Evolutionary conservation across 176 grass and related monocot species (phyloP), one percentile per base, ranked within the genome.

Genomic region (Cenchrus americanus): DNA sequence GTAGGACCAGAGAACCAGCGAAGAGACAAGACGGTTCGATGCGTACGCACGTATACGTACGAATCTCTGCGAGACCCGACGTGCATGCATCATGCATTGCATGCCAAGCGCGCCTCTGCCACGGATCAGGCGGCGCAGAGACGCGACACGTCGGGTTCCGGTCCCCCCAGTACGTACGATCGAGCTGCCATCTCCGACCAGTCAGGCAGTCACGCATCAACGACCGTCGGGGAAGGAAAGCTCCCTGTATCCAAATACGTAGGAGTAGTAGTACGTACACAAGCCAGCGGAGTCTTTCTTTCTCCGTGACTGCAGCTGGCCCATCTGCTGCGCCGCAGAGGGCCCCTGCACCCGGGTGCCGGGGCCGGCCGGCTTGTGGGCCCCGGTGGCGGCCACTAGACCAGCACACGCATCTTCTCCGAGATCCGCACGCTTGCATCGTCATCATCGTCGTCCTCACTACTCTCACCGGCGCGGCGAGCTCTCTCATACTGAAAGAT

Each of bases 321-420:
- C 34, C 34, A 30, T 1, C 34, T 37, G 34, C 4, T 4, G 34
- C 34, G 34, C 34, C 4, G 34, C 34, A 37, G 34, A 37, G 34
- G 34, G 34, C 4, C 34, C 3, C 34, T 37, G 34, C 34, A 37
- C 34, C 34, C 34, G 34, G 34, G 34, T n/a, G 34, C 34, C 34
- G 3, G 34, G 3, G 34, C 34, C 34, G 34, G 4, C 34, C 34
- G 34, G 27, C 27, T 30, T 30, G 27, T 30, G 42, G 42, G 47
- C 77, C 84, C 54, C 4, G 2, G 37, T 32, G 47, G 69, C n/a
- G 41, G 84, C 84, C 85, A 75, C 27, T 79, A 21, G 84, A 46
- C 76, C 48, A 51, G 76, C 84, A 86, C 21, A 10, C 21, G 75
- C 55, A 79, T 86, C 84, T 43, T 62, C 82, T 34, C 60, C 71